Evolutionary conservation across 2,329 filamentous ascomycete genomes (phyloP).

Genomic region (Gliomastix tumulicola): DNA sequence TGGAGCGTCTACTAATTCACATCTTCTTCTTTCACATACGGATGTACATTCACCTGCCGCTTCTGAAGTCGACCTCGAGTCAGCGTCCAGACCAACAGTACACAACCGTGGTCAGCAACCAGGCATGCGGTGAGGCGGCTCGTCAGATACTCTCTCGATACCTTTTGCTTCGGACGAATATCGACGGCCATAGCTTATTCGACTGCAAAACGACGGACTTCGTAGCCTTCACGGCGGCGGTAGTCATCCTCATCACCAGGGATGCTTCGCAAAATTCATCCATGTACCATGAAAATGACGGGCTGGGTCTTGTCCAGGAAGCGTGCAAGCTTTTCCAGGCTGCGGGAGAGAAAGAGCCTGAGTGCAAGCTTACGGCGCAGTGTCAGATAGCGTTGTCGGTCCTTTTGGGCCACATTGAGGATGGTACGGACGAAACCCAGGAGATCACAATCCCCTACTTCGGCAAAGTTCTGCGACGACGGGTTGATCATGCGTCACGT

Average conservation of each 20-base stretch:
- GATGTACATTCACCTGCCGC: slow-evolving; percentile 35
- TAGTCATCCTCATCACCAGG: slow-evolving; percentile 20
- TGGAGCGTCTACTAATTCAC: slow-evolving; percentile 28
- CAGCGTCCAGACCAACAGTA: no score
- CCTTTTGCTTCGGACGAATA: slow-evolving; percentile 22
- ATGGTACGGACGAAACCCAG: neutral
- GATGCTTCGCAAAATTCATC: neutral
- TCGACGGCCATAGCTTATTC: slow-evolving; percentile 22
- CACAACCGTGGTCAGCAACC: slow-evolving; percentile 22
- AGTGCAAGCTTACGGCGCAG: neutral
- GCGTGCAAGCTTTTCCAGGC: neutral
- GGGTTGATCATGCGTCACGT: no score
- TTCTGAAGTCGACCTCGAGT: slow-evolving; percentile 21
- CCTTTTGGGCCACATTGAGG: neutral
- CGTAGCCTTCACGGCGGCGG: slow-evolving; percentile 34
- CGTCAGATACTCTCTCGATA: slow-evolving; percentile 10
- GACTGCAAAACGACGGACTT: slow-evolving; percentile 39
- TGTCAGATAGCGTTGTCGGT: neutral
- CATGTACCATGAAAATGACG: neutral
- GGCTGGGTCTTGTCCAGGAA: neutral
- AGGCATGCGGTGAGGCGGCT: slow-evolving; percentile 3
- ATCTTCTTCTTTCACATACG: slow-evolving; percentile 35
- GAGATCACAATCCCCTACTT: neutral
- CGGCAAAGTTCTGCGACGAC: neutral
- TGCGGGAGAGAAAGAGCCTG: neutral